phyloP scores from a whole-genome alignment of 73 alveolate genomes.

The Effrenium voratum region DNA sequence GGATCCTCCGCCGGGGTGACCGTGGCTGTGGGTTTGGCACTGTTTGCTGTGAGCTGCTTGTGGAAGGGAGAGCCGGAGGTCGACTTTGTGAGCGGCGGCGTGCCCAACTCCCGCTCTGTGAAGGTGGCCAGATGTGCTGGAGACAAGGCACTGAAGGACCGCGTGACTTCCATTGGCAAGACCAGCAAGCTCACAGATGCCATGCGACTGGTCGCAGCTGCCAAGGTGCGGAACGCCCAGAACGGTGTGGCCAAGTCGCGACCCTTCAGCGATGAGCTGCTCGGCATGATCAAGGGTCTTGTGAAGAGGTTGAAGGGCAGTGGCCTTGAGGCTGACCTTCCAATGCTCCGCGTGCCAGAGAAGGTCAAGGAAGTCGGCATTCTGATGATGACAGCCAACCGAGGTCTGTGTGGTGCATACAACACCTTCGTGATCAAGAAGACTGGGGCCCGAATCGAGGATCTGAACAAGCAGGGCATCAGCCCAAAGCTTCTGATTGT shows the following conservation, averaged over 20 bases:
- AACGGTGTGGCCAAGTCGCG: constrained; percentile 57
- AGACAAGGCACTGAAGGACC: constrained; percentile 77
- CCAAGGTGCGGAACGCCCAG: constrained; percentile 80
- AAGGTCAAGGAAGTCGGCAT: constrained; percentile 70
- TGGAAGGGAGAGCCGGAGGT: constrained; percentile 11
- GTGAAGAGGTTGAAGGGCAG: constrained; percentile 91
- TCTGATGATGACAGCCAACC: constrained; percentile 48
- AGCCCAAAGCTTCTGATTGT: constrained; percentile 36
- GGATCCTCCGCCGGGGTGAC: constrained; percentile 23
- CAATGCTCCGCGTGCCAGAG: constrained; percentile 91
- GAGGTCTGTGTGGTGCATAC: constrained; percentile 84
- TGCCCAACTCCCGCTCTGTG: too few species aligned
- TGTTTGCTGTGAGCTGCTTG: constrained; percentile 19
- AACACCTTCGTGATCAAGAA: constrained; percentile 44
- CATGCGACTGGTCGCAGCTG: constrained; percentile 88
- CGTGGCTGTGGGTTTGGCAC: constrained; percentile 26
- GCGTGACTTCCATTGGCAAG: constrained; percentile 42
- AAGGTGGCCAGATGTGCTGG: constrained; percentile 47
- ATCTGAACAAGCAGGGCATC: constrained; percentile 63
- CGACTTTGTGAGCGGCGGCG: constrained; percentile 31
- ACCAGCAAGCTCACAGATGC: constrained; percentile 91
- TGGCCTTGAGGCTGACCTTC: constrained; percentile 85
- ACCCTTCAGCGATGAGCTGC: constrained; percentile 92
- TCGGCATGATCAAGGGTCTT: constrained; percentile 91
- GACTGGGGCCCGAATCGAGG: constrained; percentile 25